These are phyloP conservation scores for Lasiosphaeris hirsuta DNA, from an alignment of 495 filamentous ascomycete species.

Conservation along the genomic window DNA sequence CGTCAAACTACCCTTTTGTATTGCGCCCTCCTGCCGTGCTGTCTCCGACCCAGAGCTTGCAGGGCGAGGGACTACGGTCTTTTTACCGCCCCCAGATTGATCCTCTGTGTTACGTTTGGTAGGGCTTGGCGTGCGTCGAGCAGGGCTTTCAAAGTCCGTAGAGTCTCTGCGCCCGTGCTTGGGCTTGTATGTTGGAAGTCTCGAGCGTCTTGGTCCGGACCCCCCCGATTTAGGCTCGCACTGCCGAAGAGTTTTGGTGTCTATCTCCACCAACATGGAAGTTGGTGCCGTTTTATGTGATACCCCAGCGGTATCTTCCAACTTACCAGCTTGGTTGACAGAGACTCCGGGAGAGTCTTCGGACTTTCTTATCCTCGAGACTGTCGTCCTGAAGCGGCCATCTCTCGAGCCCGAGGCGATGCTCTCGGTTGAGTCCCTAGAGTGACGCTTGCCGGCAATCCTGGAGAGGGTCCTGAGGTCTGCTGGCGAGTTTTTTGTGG, in stretches of 20 bases:
- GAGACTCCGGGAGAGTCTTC: not conserved
- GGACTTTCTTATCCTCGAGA: constrained; percentile 4
- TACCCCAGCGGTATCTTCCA: too few relatives aligned
- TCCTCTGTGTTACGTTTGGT: too few relatives aligned
- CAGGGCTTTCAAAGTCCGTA: not conserved
- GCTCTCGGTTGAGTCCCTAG: not conserved
- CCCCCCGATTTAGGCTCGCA: constrained; percentile 8
- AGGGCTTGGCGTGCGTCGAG: not conserved
- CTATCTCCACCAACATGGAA: too few relatives aligned
- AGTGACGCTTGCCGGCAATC: not conserved
- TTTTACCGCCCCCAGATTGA: too few relatives aligned
- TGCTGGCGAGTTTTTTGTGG: not conserved
- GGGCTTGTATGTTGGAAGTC: constrained; percentile 14
- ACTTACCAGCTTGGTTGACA: not conserved
- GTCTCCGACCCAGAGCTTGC: too few relatives aligned
- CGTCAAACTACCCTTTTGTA: too few relatives aligned
- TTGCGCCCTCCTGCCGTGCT: too few relatives aligned
- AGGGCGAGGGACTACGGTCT: too few relatives aligned
- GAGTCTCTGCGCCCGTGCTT: constrained; percentile 11
- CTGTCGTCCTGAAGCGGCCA: not conserved
- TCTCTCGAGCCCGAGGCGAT: not conserved
- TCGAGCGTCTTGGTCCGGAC: constrained; percentile 14
- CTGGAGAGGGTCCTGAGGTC: not conserved
- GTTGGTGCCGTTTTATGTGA: too few relatives aligned
- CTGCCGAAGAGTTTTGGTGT: not conserved